Base-by-base conservation (phyloP, 768 basidiomycete genomes). In the Tubosaeta brunneosetosa region DNA sequence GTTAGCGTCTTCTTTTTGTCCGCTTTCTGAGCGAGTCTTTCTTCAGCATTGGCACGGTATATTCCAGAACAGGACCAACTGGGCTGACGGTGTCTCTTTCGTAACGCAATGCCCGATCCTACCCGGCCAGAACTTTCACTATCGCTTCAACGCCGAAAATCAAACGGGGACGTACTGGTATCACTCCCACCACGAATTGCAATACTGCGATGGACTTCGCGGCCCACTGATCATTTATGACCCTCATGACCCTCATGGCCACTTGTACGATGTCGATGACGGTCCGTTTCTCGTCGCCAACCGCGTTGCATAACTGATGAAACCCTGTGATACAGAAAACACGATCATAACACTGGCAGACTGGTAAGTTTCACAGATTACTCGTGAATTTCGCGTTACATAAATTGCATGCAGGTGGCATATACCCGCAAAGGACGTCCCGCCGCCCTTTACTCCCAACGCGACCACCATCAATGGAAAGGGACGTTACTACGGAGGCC, bases 91-190 rank as follows among this genome's bases (percentile, higher is more conserved):
- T 14, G 60, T 69, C 48, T 59, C 76, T 19, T 75, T 67, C 41
- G 67, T 79, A 2, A 77, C 69, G 19, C 76, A 77, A 55, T 79
- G 77, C 54, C 78, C 77, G 13, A 77, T 77, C 19, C 62, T 60
- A 17, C 66, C 71, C 1, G 66, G 67, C 12, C 56, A 71, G 14
- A 68, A 66, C 6, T 78, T 77, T 58, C 52, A 66, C 32, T 77
- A 79, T 54, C 64, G 69, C 33, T 77, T 79, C 62, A 64, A 61
- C n/a, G 61, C 62, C 41, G 48, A 60, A 14, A 60, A 66, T 27
- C 74, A 77, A 51, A 64, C 74, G 2, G 78, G 77, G 6, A 79
- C 76, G 0, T 80, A 68, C 51, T 80, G 78, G 78, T 78, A 77
- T 45, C 77, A 78, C 51, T 74, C 73, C 25, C 77, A 78, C 54